A percentile compares a stretch with the other conserved stretches of the same genome.
phyloP scores from a whole-genome alignment of 2,329 filamentous ascomycete species.

The Alternaria hordeiaustralica region DNA sequence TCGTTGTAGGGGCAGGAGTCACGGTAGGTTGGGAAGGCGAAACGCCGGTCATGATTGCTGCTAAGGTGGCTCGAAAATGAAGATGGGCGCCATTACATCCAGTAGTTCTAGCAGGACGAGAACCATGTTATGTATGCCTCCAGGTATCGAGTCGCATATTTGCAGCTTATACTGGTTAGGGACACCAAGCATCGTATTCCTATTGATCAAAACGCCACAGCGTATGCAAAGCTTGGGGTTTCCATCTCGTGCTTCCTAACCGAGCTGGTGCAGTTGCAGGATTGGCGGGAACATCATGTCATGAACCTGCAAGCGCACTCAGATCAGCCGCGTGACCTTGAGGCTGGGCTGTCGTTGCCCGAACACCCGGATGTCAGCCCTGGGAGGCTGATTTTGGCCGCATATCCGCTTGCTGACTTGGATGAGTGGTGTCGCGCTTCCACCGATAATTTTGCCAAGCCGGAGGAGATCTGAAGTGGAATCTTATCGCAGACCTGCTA shows the following conservation, averaged over 20 bases:
- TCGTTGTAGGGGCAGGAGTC: neutral
- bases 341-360: neutral
- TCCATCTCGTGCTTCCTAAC: neutral
- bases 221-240: conserved; percentile 1
- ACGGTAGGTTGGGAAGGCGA: neutral
- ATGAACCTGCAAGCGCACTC: neutral
- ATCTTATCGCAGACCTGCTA: neutral
- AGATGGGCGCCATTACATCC: neutral
- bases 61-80: neutral
- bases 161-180: neutral
- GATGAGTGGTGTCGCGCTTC: neutral
- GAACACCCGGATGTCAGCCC: neutral
- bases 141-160: neutral
- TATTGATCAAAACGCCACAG: neutral
- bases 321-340: conserved; percentile 3
- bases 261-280: neutral
- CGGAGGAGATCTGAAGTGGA: neutral
- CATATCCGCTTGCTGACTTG: neutral
- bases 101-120: neutral
- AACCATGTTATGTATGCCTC: neutral
- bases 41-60: neutral
- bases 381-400: neutral
- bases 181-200: conserved; percentile 3
- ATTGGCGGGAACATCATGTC: neutral
- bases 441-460: neutral